These are phyloP conservation scores for Dipodascopsis uninucleata DNA, from an alignment of 805 yeast genomes.

Conservation along the genomic window DNA sequence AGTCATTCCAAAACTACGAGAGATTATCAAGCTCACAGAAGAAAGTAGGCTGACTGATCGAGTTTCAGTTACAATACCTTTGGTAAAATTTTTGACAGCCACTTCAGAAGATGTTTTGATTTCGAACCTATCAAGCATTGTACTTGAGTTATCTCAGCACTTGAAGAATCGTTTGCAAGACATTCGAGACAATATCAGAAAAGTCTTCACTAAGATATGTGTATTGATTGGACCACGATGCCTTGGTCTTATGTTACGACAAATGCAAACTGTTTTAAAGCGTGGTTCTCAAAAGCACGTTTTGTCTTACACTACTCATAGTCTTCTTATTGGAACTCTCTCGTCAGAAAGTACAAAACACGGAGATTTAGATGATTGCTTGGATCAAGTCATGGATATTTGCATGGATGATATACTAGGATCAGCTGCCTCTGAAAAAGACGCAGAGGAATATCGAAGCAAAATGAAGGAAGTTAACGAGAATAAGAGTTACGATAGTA, in stretches of 20 bases:
- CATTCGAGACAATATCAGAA: slow-evolving; percentile 80
- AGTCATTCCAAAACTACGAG: slow-evolving; percentile 58
- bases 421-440: slow-evolving; percentile 87
- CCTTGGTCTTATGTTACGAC: slow-evolving; percentile 69
- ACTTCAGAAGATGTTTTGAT: slow-evolving; percentile 55
- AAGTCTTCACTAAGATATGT: slow-evolving; percentile 63
- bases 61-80: slow-evolving; percentile 76
- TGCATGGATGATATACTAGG: slow-evolving; percentile 94
- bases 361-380: slow-evolving; percentile 70
- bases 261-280: slow-evolving; percentile 70
- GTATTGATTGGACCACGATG: slow-evolving; percentile 67
- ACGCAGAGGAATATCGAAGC: slow-evolving; percentile 83
- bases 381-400: slow-evolving; percentile 57
- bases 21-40: slow-evolving; percentile 54
- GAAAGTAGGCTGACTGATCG: slow-evolving; percentile 75
- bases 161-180: slow-evolving; percentile 82
- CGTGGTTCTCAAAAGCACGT: slow-evolving; percentile 94
- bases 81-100: slow-evolving; percentile 62
- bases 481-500: slow-evolving; percentile 83
- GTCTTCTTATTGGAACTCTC: slow-evolving; percentile 55
- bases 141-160: slow-evolving; percentile 85
- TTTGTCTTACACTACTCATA: slow-evolving; percentile 81
- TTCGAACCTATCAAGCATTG: slow-evolving; percentile 68
- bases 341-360: slow-evolving; percentile 42
- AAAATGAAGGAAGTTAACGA: slow-evolving; percentile 87